A percentile compares a stretch with the other conserved stretches of the same genome.
Conservation (phyloP, 208 protist species). For the Lotmaria passim region DNA sequence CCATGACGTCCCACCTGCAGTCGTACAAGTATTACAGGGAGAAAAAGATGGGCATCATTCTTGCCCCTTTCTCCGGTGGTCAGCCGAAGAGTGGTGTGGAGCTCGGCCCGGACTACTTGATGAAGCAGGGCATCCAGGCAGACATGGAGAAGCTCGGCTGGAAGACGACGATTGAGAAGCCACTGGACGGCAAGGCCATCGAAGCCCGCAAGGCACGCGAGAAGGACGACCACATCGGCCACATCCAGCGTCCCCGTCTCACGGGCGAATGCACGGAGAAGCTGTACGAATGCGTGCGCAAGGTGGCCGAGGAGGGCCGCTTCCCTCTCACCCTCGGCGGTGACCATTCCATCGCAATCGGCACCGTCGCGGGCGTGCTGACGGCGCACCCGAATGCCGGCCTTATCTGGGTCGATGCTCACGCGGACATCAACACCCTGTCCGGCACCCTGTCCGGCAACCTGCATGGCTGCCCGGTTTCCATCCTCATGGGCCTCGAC, state of each 20-base stretch:
- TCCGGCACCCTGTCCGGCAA: slow-evolving; percentile 54
- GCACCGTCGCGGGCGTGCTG: slow-evolving; percentile 52
- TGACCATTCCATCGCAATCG: slow-evolving; percentile 56
- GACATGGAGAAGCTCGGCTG: slow-evolving; percentile 54
- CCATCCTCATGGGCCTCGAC: slow-evolving; percentile 60
- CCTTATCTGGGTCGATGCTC: slow-evolving; percentile 81
- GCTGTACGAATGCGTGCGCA: slow-evolving; percentile 45
- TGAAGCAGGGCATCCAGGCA: slow-evolving; percentile 43
- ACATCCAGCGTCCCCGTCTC: slow-evolving; percentile 39
- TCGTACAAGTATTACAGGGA: slow-evolving; percentile 56
- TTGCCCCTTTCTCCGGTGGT: slow-evolving; percentile 55
- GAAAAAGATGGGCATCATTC: slow-evolving; percentile 47
- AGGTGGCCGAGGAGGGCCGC: slow-evolving; percentile 45
- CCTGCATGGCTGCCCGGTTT: slow-evolving; percentile 80
- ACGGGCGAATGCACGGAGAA: slow-evolving; percentile 42
- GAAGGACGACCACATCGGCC: slow-evolving; percentile 34
- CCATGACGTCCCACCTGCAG: slow-evolving; percentile 25
- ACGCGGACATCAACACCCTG: slow-evolving; percentile 84
- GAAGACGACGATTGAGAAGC: slow-evolving; percentile 34
- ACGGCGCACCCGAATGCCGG: slow-evolving; percentile 52
- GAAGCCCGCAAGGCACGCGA: slow-evolving; percentile 35
- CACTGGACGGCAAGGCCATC: slow-evolving; percentile 40
- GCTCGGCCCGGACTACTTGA: slow-evolving; percentile 45
- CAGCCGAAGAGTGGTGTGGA: slow-evolving; percentile 54
- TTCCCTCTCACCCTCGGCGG: slow-evolving; percentile 50